Conservation (phyloP, 2,329 filamentous ascomycete species). For the Penicillium sp. region DNA sequence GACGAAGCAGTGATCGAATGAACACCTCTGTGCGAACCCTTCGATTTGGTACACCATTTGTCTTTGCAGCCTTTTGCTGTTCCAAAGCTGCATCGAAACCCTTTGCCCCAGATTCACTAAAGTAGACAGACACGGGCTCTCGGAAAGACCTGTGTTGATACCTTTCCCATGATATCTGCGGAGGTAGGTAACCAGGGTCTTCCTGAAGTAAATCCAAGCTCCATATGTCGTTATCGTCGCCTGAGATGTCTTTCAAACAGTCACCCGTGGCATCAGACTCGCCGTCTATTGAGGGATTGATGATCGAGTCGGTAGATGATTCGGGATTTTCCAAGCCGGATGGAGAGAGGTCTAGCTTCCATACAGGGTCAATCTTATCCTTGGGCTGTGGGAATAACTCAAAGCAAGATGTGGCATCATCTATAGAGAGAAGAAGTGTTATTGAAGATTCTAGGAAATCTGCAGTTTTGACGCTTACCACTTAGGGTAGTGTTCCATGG, state of each 20-base stretch:
- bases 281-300: conserved; percentile 19
- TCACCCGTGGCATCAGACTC: conserved; percentile 11
- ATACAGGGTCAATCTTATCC: conserved; percentile 25
- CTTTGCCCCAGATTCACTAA: conserved; percentile 42
- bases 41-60: conserved; percentile 23
- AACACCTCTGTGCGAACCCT: conserved; percentile 38
- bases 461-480: conserved; percentile 23
- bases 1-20: conserved; percentile 38
- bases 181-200: conserved; percentile 5
- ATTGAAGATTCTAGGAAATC: neutral
- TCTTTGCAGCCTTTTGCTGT: conserved; percentile 21
- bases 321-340: conserved; percentile 20
- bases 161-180: conserved; percentile 42
- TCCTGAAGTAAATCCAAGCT: conserved; percentile 24
- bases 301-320: conserved; percentile 19
- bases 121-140: conserved; percentile 38
- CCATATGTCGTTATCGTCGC: conserved; percentile 35
- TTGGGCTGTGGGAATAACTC: conserved; percentile 16
- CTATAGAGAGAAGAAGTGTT: conserved; percentile 7
- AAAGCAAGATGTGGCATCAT: conserved; percentile 18
- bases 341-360: conserved; percentile 35
- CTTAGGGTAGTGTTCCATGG: conserved; percentile 34
- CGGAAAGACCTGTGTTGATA: conserved; percentile 32
- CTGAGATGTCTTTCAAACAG: conserved; percentile 2
- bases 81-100: conserved; percentile 40